phyloP scores from a whole-genome alignment of 208 protist genomes.

The Crithidia sp. region DNA sequence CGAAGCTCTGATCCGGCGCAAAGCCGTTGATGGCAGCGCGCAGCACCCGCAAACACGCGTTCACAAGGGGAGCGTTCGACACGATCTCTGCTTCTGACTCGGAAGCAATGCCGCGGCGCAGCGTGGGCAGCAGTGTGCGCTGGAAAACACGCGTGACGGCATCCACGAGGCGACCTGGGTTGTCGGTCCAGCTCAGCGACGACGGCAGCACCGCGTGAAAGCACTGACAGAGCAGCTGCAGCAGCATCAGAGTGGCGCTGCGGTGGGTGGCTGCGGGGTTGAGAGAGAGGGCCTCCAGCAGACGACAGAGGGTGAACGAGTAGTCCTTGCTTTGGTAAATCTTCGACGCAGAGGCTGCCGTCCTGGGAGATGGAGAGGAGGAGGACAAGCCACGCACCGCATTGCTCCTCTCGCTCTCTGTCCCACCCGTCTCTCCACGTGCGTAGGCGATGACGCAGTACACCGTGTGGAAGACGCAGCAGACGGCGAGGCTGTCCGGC shows the following conservation, averaged over 20 bases:
- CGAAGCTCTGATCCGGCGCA: constrained; percentile 27
- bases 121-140: constrained; percentile 37
- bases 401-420: neutral
- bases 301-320: constrained; percentile 38
- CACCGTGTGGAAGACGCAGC: constrained; percentile 26
- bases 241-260: constrained; percentile 18
- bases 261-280: constrained; percentile 12
- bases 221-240: constrained; percentile 19
- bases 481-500: constrained; percentile 21
- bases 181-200: constrained; percentile 27
- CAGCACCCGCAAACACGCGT: constrained; percentile 38
- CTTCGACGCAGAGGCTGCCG: neutral
- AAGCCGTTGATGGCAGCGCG: constrained; percentile 25
- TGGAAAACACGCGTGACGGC: constrained; percentile 38
- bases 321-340: constrained; percentile 38
- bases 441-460: constrained; percentile 37
- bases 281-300: constrained; percentile 33
- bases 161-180: constrained; percentile 35
- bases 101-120: constrained; percentile 44
- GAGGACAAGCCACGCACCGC: too few species aligned
- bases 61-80: constrained; percentile 35
- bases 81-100: constrained; percentile 50
- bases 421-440: neutral
- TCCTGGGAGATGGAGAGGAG: neutral
- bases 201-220: constrained; percentile 34